Percentiles rank a stretch among this genome's conserved stretches.
These are phyloP conservation scores for Ephemerocybe angulata DNA, from an alignment of 768 basidiomycete species.

Conservation along the genomic window DNA sequence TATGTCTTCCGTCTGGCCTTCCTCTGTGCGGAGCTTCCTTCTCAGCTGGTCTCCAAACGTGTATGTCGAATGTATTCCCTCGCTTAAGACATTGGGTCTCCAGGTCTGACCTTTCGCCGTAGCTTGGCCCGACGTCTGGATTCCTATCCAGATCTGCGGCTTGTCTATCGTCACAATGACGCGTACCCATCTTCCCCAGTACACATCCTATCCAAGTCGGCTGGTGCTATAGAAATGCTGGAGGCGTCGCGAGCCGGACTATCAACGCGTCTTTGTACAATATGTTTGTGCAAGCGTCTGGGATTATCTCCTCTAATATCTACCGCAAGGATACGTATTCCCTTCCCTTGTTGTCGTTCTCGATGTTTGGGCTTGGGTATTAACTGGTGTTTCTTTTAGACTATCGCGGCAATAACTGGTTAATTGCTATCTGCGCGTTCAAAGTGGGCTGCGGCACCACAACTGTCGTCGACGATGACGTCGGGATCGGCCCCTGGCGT, in stretches of 20 bases:
- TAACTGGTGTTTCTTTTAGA: too few species aligned
- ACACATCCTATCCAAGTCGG: conserved; percentile 52
- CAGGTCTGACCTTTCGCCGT: background rate
- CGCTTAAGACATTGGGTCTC: background rate
- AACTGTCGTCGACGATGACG: too few species aligned
- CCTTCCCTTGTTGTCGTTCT: too few species aligned
- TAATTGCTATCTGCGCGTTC: background rate
- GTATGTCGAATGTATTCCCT: background rate
- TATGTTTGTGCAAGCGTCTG: conserved; percentile 36
- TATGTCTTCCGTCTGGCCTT: conserved; percentile 47
- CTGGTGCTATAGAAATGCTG: conserved; percentile 59
- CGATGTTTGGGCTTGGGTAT: too few species aligned
- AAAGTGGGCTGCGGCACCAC: too few species aligned
- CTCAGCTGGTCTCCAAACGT: conserved; percentile 55
- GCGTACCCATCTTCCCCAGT: conserved; percentile 25
- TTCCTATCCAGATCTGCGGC: conserved; percentile 55
- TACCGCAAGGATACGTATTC: conserved; percentile 55
- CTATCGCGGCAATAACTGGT: background rate
- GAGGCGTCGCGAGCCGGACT: conserved; percentile 55
- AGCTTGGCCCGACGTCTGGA: conserved; percentile 64
- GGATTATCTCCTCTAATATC: conserved; percentile 49
- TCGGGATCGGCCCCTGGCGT: too few species aligned
- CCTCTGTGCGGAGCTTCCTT: conserved; percentile 56
- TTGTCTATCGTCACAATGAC: conserved; percentile 52
- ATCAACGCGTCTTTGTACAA: conserved; percentile 59